Evolutionary conservation across 371 early-diverging fungal species (phyloP), one percentile per base, ranked within the genome.

Genomic region (Gilbertella persicaria): DNA sequence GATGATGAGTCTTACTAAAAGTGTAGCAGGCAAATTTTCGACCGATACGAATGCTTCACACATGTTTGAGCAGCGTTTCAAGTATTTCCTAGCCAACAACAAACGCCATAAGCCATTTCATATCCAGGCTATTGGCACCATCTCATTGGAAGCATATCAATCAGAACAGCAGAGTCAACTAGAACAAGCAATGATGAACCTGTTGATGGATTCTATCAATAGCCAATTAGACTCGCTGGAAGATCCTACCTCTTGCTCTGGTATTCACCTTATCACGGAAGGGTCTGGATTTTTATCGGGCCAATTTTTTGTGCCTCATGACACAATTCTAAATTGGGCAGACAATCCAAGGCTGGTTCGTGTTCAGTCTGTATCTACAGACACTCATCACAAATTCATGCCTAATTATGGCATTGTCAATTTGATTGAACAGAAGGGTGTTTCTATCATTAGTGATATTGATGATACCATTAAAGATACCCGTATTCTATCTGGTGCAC

Each of bases 381-480:
- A 50, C 5, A 26, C 29, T 3, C 16, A 41, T 12, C 47, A 45
- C 5, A 58, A 50, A 24, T 73, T 70, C 24, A 25, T 40, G 9
- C 53, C 68, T 3, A 56, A 68, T n/a, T 55, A 54, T 39, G 78
- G 77, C 1, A 53, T 66, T 5, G 79, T 80, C 16, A 73, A 73
- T 33, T 58, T 91, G 21, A 68, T 91, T 48, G 73, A 75, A 3
- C 78, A 73, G 3, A 45, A 50, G 2, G 91, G 94, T 2, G 60
- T 90, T 7, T 90, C 92, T 1, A 53, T 94, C 6, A 89, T 94
- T 36, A 86, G 86, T 1, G 94, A 94, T 64, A 87, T 94, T 45
- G 94, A 94, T 73, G 94, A 93, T 59, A 94, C 93, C 13, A 94
- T 93, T 70, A 93, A 92, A 67, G 80, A 87, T 20, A 88, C 91